Evolutionary conservation across 2,329 filamentous ascomycete species (phyloP).

Genomic region (Ophiostoma ulmi): DNA sequence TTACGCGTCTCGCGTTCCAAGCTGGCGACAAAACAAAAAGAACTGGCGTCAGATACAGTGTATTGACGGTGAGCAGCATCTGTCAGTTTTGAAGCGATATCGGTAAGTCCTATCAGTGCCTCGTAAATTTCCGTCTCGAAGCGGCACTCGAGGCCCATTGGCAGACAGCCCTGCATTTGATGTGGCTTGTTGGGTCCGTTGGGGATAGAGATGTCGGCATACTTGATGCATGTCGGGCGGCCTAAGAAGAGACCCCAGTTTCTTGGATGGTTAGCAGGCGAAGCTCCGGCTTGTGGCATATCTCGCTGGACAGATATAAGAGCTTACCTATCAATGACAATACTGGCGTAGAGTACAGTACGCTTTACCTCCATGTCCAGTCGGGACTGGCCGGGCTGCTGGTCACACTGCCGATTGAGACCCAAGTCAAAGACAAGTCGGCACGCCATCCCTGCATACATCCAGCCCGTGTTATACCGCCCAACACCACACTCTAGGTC

Average conservation of each 20-base stretch:
- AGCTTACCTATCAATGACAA: background rate
- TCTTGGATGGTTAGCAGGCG: background rate
- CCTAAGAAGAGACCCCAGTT: slow-evolving; percentile 27
- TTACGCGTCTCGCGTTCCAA: background rate
- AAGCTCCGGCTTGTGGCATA: too few species aligned
- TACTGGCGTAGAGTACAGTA: slow-evolving; percentile 21
- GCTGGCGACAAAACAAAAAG: background rate
- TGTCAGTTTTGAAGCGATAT: background rate
- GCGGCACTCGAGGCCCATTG: slow-evolving; percentile 21
- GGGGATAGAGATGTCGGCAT: slow-evolving; percentile 25
- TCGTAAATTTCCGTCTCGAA: slow-evolving; percentile 26
- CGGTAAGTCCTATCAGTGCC: slow-evolving; percentile 25
- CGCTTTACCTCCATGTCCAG: slow-evolving; percentile 26
- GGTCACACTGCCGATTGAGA: slow-evolving; percentile 24
- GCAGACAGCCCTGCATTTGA: slow-evolving; percentile 19
- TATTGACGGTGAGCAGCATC: background rate
- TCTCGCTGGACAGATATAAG: background rate
- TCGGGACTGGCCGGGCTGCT: slow-evolving; percentile 18
- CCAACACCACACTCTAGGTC: slow-evolving; percentile 27
- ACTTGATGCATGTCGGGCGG: slow-evolving; percentile 27
- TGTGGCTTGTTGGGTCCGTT: slow-evolving; percentile 19
- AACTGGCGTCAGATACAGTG: background rate
- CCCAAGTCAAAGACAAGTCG: slow-evolving; percentile 27
- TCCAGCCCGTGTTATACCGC: slow-evolving; percentile 27
- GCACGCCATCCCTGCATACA: slow-evolving; percentile 26